Conservation (phyloP, 768 basidiomycete species). For the Lentinula detonsa region DNA sequence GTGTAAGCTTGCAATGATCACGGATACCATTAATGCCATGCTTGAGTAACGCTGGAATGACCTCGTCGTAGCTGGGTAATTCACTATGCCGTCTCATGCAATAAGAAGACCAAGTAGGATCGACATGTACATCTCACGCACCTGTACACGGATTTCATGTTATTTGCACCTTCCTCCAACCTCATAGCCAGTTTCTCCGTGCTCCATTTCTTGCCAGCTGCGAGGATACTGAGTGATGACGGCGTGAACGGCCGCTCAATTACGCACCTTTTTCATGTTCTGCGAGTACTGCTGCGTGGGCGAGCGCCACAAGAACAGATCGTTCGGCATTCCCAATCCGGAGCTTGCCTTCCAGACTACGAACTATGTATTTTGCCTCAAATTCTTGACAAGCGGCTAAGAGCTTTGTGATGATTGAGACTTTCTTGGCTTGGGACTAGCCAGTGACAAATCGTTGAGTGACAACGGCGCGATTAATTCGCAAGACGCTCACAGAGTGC, state of each 20-base stretch:
- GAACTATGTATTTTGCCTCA: constrained; percentile 96
- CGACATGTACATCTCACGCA: constrained; percentile 23
- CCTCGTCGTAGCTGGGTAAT: constrained; percentile 86
- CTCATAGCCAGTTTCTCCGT: constrained; percentile 65
- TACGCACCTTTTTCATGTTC: constrained; percentile 56
- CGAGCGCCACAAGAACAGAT: constrained; percentile 90
- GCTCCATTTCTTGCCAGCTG: constrained; percentile 71
- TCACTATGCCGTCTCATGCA: constrained; percentile 46
- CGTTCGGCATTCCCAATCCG: constrained; percentile 96
- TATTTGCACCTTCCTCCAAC: constrained; percentile 70
- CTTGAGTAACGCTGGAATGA: constrained; percentile 85
- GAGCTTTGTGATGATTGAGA: constrained; percentile 89
- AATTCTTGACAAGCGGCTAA: constrained; percentile 86
- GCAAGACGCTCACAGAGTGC: constrained; percentile 52
- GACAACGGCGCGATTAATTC: not conserved
- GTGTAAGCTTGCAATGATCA: constrained; percentile 82
- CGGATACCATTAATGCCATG: constrained; percentile 66
- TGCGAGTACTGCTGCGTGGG: constrained; percentile 83
- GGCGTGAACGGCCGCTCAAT: not conserved
- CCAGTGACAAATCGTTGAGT: not conserved
- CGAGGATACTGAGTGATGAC: not conserved
- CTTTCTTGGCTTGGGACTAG: constrained; percentile 93
- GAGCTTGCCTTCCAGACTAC: constrained; percentile 93
- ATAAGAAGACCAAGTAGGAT: constrained; percentile 1
- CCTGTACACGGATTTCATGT: constrained; percentile 93